Evolutionary conservation across 148 eudicot species (phyloP).

Genomic region (Camellia lanceoleosa): DNA sequence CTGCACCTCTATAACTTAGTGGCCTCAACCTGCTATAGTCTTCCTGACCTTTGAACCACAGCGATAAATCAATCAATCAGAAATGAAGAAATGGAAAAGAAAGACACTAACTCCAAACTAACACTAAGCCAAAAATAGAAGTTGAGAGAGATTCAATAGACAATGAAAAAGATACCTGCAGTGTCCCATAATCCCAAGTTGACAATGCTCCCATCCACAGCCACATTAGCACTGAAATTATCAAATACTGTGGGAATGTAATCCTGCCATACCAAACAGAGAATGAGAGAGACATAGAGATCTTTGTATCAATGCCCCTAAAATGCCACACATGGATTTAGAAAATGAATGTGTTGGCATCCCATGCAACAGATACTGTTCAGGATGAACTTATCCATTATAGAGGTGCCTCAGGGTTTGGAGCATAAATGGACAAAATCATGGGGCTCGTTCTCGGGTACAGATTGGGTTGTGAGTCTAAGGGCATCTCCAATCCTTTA

Average conservation of each 20-base stretch:
- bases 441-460: too few species aligned
- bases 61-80: conserved; percentile 11
- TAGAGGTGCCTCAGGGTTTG: too few species aligned
- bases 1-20: conserved; percentile 93
- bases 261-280: conserved; percentile 46
- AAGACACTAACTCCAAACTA: conserved; percentile 2
- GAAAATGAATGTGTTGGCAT: background rate
- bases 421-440: too few species aligned
- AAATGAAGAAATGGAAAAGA: background rate
- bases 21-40: conserved; percentile 96
- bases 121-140: conserved; percentile 8
- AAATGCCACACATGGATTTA: background rate
- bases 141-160: background rate
- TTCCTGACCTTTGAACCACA: conserved; percentile 65
- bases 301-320: background rate
- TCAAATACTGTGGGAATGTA: conserved; percentile 83
- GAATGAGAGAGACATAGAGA: background rate
- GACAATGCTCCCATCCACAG: conserved; percentile 79
- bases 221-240: conserved; percentile 86
- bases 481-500: too few species aligned
- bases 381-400: background rate
- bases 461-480: too few species aligned
- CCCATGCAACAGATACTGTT: background rate
- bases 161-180: conserved; percentile 54
- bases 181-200: conserved; percentile 93